A percentile compares a stretch with the other conserved stretches of the same genome.
phyloP scores from a whole-genome alignment of 1,284 basidiomycete species.

The Malassezia brasiliensis region DNA sequence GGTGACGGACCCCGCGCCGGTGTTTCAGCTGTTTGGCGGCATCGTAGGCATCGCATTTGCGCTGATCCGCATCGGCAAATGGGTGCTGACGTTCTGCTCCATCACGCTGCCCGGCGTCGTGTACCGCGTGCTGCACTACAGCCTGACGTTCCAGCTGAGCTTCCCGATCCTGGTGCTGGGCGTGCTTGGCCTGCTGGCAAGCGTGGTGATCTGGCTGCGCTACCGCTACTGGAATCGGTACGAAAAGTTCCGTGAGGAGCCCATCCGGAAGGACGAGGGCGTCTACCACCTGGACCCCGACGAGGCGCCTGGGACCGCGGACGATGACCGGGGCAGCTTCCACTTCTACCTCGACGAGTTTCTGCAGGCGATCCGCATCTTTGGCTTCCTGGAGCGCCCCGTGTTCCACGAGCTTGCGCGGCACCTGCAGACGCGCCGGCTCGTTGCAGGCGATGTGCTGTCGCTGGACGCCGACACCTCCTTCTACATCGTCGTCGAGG shows the following conservation, averaged over 20 bases:
- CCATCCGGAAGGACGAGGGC: slow-evolving; percentile 34
- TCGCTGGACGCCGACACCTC: slow-evolving; percentile 40
- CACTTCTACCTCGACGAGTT: slow-evolving; percentile 48
- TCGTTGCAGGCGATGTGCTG: slow-evolving; percentile 43
- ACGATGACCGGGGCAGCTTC: slow-evolving; percentile 36
- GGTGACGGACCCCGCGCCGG: background rate
- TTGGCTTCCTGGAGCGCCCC: slow-evolving; percentile 47
- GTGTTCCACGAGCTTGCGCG: slow-evolving; percentile 48
- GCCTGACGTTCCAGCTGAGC: slow-evolving; percentile 44
- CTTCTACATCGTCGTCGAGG: slow-evolving; percentile 48
- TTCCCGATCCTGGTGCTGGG: slow-evolving; percentile 39
- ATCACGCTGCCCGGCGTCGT: slow-evolving; percentile 39
- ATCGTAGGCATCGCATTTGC: slow-evolving; percentile 31
- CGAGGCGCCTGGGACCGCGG: slow-evolving; percentile 23
- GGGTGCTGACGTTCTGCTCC: slow-evolving; percentile 31
- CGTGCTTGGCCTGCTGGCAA: slow-evolving; percentile 23
- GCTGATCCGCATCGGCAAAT: slow-evolving; percentile 31
- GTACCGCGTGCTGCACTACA: slow-evolving; percentile 41
- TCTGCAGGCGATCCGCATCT: slow-evolving; percentile 46
- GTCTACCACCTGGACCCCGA: slow-evolving; percentile 44
- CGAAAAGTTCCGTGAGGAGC: slow-evolving; percentile 40
- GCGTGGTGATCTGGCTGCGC: slow-evolving; percentile 49
- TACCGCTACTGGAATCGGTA: slow-evolving; percentile 45
- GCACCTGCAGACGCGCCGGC: slow-evolving; percentile 42
- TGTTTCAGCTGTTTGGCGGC: slow-evolving; percentile 26